A percentile compares a stretch with the other conserved stretches of the same genome.
Evolutionary conservation across 768 basidiomycete genomes (phyloP).

Genomic region (Gelatoporia subvermispora): DNA sequence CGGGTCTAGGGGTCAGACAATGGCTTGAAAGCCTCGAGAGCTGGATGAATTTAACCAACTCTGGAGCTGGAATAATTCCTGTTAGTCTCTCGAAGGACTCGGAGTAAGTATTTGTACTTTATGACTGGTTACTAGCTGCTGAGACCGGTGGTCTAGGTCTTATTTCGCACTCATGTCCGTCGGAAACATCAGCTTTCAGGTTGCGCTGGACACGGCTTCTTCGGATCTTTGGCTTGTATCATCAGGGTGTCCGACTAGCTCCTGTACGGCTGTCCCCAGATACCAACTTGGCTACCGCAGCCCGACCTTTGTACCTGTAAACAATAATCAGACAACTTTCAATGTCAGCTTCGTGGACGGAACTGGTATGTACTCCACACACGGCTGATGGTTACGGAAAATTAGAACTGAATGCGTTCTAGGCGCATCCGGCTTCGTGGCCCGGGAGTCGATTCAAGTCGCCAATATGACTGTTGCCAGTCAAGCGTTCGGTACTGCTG

Average conservation of each 20-base stretch:
- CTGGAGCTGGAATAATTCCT: background rate
- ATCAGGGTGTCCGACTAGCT: conserved; percentile 50
- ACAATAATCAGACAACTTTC: conserved; percentile 58
- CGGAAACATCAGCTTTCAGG: conserved; percentile 62
- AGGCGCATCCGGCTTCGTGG: conserved; percentile 71
- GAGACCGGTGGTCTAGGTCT: conserved; percentile 38
- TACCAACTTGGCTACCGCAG: conserved; percentile 69
- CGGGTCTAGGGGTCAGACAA: conserved; percentile 2
- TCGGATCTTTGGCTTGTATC: conserved; percentile 70
- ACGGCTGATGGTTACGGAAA: background rate
- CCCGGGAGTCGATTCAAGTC: conserved; percentile 54
- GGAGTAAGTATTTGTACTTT: background rate
- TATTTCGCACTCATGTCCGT: conserved; percentile 59
- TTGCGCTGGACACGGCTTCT: conserved; percentile 72
- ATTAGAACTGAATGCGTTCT: conserved; percentile 2
- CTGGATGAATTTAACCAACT: conserved; percentile 1
- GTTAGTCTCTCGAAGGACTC: background rate
- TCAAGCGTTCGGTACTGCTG: conserved; percentile 62
- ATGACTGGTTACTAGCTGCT: background rate
- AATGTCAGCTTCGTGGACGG: conserved; percentile 60
- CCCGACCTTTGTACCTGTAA: conserved; percentile 57
- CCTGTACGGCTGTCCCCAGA: conserved; percentile 56
- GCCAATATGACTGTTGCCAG: conserved; percentile 54
- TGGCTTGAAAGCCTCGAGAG: background rate
- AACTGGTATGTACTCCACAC: conserved; percentile 46